Base-by-base conservation (phyloP, 257 asterid species). In the Lantana camara region DNA sequence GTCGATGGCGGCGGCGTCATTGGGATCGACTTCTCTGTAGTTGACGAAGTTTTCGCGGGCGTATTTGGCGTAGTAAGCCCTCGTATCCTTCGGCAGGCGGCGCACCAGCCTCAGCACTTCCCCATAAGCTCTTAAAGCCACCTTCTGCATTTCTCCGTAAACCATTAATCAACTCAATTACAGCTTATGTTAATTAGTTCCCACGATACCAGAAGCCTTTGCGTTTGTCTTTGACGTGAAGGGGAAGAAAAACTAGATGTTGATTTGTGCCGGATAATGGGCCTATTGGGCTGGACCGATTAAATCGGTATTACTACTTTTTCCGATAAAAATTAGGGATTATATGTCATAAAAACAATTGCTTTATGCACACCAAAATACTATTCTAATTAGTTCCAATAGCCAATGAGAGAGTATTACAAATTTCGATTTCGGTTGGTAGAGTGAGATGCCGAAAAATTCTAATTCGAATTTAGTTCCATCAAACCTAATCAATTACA, bases 31-130 rank as follows among this genome's bases (percentile, higher is more conserved):
- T 9, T 87, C 98, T 59, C 96, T 73, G 80, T 87, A 92, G 56
- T 89, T 92, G 82, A 92, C 98, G 83, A 92, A 89, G 83, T 92
- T 92, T 70, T 92, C 98, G 5, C 98, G 89, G 44, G 88, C 95
- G 80, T 83, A 89, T 75, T 89, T 92, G 50, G 95, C 88, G 77
- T 89, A 89, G 76, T 89, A 92, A 49, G 73, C 73, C 82, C 95
- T 68, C 5, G 87, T 51, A 47, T 92, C 97, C 74, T 68, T 57
- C 7, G 98, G 98, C 20, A 92, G 83, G 44, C 85, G 93, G 30
- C 95, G 88, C 60, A 92, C 87, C 57, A 92, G 81, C 72, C 98
- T 77, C 63, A 92, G 77, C 47, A 92, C 98, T 71, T 92, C 96
- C 9, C 87, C 82, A 51, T 92, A 92, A 7, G 98, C 98, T 70